Evolutionary conservation across 106 monocot genomes (phyloP).

Genomic region (Allium fistulosum): DNA sequence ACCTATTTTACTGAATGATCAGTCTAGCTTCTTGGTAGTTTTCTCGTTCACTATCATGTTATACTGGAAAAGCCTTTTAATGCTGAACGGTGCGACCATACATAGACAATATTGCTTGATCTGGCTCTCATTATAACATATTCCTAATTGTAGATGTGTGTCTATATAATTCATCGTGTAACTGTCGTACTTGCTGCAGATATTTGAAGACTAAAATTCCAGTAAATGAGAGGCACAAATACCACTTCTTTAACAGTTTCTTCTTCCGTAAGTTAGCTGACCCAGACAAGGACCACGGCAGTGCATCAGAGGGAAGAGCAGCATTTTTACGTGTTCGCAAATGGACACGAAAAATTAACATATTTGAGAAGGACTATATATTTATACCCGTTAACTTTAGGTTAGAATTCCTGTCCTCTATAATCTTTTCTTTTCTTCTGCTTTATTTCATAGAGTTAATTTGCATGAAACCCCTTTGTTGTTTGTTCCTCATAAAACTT

Average conservation of each 20-base stretch:
- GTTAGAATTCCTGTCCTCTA: conserved; percentile 24
- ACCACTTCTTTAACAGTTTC: conserved; percentile 98
- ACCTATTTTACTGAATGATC: too few species aligned
- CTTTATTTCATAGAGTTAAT: too few species aligned
- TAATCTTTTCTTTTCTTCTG: too few species aligned
- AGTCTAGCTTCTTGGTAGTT: too few species aligned
- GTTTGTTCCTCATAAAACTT: neutral
- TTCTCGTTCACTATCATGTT: too few species aligned
- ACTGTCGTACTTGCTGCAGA: conserved; percentile 15
- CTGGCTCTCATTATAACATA: too few species aligned
- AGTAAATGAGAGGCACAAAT: conserved; percentile 38
- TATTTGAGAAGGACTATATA: conserved; percentile 90
- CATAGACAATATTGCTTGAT: too few species aligned
- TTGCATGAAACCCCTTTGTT: neutral
- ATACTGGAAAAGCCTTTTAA: too few species aligned
- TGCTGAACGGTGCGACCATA: too few species aligned
- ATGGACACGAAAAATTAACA: conserved; percentile 95
- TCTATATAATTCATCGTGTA: too few species aligned
- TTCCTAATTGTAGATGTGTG: too few species aligned
- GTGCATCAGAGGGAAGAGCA: conserved; percentile 69
- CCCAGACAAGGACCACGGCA: conserved; percentile 72
- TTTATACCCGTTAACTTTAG: conserved; percentile 96
- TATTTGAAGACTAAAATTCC: conserved; percentile 67
- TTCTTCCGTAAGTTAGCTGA: conserved; percentile 96
- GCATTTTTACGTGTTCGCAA: conserved; percentile 94